These are phyloP conservation scores for Alternaria tenuissima DNA, from an alignment of 2,329 filamentous ascomycete species.

Conservation along the genomic window DNA sequence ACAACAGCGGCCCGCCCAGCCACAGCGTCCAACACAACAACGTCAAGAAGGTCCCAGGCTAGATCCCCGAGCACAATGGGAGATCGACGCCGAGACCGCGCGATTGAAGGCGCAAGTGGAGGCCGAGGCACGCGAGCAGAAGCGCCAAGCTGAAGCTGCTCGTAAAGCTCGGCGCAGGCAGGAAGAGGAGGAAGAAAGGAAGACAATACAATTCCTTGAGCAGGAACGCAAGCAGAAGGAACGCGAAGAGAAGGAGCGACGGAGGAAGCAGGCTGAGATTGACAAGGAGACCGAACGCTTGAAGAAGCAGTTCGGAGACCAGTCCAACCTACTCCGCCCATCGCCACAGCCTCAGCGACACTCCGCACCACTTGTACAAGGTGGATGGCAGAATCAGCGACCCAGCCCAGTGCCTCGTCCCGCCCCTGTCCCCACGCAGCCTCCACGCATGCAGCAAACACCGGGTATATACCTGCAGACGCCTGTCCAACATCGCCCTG, in stretches of 20 bases:
- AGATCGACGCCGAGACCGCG: slow-evolving; percentile 60
- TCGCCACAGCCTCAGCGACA: slow-evolving; percentile 34
- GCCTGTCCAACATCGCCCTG: slow-evolving; percentile 32
- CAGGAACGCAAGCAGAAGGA: slow-evolving; percentile 66
- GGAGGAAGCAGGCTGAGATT: slow-evolving; percentile 60
- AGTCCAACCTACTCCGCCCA: slow-evolving; percentile 37
- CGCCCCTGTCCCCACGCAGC: slow-evolving; percentile 27
- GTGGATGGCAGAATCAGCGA: slow-evolving; percentile 22
- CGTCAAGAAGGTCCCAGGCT: slow-evolving; percentile 30
- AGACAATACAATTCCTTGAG: slow-evolving; percentile 45
- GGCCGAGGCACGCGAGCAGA: slow-evolving; percentile 57
- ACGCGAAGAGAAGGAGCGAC: slow-evolving; percentile 69
- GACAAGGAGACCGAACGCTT: slow-evolving; percentile 82
- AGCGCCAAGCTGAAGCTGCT: slow-evolving; percentile 53
- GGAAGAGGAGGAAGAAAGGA: slow-evolving; percentile 64
- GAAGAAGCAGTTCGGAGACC: slow-evolving; percentile 69
- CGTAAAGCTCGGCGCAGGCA: slow-evolving; percentile 65
- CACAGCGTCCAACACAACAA: slow-evolving; percentile 19
- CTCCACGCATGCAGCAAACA: slow-evolving; percentile 17
- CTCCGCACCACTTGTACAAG: slow-evolving; percentile 30
- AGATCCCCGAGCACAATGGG: slow-evolving; percentile 63
- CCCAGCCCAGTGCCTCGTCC: slow-evolving; percentile 17
- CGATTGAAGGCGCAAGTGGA: slow-evolving; percentile 56
- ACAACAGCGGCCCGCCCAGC: slow-evolving; percentile 12
- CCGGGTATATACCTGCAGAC: slow-evolving; percentile 45